phyloP scores from a whole-genome alignment of 2,329 filamentous ascomycete genomes.

The Verticillium nonalfalfae region DNA sequence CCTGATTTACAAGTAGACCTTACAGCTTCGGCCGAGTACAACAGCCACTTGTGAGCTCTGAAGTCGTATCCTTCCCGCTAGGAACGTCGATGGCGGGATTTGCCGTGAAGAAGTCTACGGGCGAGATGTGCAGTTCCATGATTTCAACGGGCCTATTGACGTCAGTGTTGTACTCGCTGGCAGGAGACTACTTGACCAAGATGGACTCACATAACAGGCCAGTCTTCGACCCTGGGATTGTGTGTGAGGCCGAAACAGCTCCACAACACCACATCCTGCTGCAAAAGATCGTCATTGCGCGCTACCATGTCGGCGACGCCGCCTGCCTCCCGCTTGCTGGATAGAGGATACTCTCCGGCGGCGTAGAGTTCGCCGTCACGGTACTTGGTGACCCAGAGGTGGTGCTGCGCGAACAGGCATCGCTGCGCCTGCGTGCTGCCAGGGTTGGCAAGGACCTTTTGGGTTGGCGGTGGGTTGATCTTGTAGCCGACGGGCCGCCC shows the following conservation, averaged over 20 bases:
- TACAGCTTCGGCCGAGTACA: slow-evolving; percentile 1
- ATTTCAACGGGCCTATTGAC: slow-evolving; percentile 44
- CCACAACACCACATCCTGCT: slow-evolving; percentile 41
- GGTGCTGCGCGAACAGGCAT: slow-evolving; percentile 4
- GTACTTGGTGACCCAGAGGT: slow-evolving; percentile 20
- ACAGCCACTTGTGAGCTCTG: slow-evolving; percentile 6
- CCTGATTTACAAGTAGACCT: too few relatives aligned
- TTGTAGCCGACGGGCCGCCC: slow-evolving; percentile 23
- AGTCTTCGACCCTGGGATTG: slow-evolving; percentile 50
- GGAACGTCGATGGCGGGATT: slow-evolving; percentile 42
- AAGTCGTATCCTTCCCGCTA: slow-evolving; percentile 20
- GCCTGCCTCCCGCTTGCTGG: slow-evolving; percentile 22
- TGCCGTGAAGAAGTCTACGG: slow-evolving; percentile 39
- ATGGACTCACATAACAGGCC: slow-evolving; percentile 50
- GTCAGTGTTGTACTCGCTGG: too few relatives aligned
- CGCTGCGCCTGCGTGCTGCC: neutral
- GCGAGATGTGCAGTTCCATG: slow-evolving; percentile 35
- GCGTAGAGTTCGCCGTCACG: slow-evolving; percentile 21
- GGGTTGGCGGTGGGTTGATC: slow-evolving; percentile 1
- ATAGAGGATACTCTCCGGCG: slow-evolving; percentile 19
- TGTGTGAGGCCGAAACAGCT: slow-evolving; percentile 46
- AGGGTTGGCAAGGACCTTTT: neutral
- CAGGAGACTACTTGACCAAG: too few relatives aligned
- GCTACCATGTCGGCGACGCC: slow-evolving; percentile 15
- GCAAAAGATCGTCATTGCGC: slow-evolving; percentile 39